Percentiles rank a stretch among this genome's conserved stretches.
These are phyloP conservation scores for Fusarium pilosicola DNA, from an alignment of 2,329 filamentous ascomycete species.

Conservation along the genomic window DNA sequence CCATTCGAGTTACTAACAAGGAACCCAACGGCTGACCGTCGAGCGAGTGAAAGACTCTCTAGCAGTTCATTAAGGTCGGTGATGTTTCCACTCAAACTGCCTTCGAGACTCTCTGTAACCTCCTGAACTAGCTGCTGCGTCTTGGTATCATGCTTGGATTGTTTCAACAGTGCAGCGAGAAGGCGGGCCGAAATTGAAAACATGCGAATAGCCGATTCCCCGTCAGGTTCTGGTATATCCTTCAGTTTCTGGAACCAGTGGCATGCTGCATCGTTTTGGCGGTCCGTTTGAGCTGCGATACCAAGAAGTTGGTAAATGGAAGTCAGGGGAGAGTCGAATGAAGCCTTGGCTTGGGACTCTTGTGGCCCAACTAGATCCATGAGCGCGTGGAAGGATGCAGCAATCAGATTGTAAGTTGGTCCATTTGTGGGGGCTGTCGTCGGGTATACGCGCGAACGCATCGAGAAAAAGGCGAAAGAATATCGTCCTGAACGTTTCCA, in stretches of 20 bases:
- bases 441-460: conserved; percentile 71
- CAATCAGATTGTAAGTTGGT: conserved; percentile 51
- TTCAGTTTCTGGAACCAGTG: conserved; percentile 64
- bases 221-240: conserved; percentile 48
- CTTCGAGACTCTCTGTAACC: conserved; percentile 66
- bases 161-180: conserved; percentile 63
- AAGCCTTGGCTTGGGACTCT: conserved; percentile 47
- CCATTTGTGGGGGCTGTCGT: conserved; percentile 55
- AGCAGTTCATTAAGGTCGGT: conserved; percentile 70
- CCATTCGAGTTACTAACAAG: conserved; percentile 50
- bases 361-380: conserved; percentile 49
- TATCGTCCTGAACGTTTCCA: conserved; percentile 69
- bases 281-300: conserved; percentile 57
- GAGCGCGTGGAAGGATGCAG: conserved; percentile 47
- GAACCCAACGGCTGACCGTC: conserved; percentile 64
- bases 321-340: conserved; percentile 57
- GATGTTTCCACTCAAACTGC: conserved; percentile 67
- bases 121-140: conserved; percentile 57
- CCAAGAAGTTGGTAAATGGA: conserved; percentile 65
- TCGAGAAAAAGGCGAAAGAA: conserved; percentile 71
- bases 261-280: conserved; percentile 61
- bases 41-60: conserved; percentile 63
- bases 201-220: conserved; percentile 60
- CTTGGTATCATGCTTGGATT: conserved; percentile 48
- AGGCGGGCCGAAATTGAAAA: conserved; percentile 66